Evolutionary conservation across 129 eudicot species (phyloP).

Genomic region (Artemisia tridentata): DNA sequence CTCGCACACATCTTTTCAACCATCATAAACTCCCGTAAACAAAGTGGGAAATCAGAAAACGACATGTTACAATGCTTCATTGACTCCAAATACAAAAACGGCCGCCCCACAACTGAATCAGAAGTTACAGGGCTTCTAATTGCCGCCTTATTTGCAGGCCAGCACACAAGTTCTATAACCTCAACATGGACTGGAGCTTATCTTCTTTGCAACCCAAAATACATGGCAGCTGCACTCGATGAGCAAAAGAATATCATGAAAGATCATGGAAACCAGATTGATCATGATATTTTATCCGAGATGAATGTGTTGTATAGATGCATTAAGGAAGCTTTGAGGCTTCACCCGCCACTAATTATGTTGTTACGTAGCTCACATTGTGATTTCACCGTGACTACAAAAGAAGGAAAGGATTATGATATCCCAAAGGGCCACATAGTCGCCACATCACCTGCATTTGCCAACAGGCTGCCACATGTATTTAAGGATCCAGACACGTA

Average conservation of each 20-base stretch:
- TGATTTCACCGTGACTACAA: constrained; percentile 72
- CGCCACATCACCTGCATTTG: constrained; percentile 91
- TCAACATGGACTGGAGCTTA: constrained; percentile 97
- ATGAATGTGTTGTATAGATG: constrained; percentile 80
- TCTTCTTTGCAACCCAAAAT: constrained; percentile 63
- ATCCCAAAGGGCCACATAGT: constrained; percentile 95
- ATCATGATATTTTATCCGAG: constrained; percentile 80
- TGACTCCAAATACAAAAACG: constrained; percentile 94
- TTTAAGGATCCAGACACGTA: constrained; percentile 75
- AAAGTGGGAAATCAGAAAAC: constrained; percentile 58
- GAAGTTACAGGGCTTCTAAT: constrained; percentile 90
- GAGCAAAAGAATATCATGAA: constrained; percentile 64
- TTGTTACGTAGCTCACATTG: constrained; percentile 75
- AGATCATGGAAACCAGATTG: constrained; percentile 57
- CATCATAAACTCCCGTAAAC: constrained; percentile 73
- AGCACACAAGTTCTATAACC: constrained; percentile 94
- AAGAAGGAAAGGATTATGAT: constrained; percentile 76
- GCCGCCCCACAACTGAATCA: constrained; percentile 71
- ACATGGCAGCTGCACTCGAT: constrained; percentile 58
- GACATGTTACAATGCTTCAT: constrained; percentile 91
- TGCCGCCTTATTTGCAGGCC: constrained; percentile 94
- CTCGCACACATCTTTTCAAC: constrained; percentile 61
- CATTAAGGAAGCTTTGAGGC: constrained; percentile 90
- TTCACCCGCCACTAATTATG: constrained; percentile 96
- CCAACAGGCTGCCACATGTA: constrained; percentile 79